Evolutionary conservation across 257 asterid genomes (phyloP).

Genomic region (Nicotiana tomentosiformis): DNA sequence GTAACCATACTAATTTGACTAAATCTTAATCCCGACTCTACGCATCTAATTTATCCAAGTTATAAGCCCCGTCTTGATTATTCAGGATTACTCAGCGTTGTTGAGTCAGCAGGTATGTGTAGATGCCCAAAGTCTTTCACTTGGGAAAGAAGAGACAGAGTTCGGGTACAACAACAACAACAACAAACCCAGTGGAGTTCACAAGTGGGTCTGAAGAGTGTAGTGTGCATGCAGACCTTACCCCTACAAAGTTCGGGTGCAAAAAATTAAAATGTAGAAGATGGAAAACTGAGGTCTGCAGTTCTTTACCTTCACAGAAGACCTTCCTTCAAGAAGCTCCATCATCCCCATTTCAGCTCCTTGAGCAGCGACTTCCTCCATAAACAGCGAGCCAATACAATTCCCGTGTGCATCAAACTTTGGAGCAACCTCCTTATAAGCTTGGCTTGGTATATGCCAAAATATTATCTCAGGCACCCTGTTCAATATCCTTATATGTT

Average conservation of each 20-base stretch:
- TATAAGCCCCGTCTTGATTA: neutral
- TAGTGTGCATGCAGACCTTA: too few species aligned
- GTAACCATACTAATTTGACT: neutral
- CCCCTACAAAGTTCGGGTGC: too few species aligned
- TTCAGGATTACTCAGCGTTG: neutral
- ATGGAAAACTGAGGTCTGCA: neutral
- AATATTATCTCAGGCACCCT: constrained; percentile 83
- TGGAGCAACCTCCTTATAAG: constrained; percentile 50
- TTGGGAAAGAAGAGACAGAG: neutral
- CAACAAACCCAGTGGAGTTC: too few species aligned
- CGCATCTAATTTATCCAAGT: neutral
- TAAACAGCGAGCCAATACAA: constrained; percentile 79
- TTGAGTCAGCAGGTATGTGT: neutral
- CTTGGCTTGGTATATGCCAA: constrained; percentile 84
- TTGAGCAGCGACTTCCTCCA: constrained; percentile 72
- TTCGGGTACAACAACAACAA: too few species aligned
- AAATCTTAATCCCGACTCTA: neutral
- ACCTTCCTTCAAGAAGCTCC: constrained; percentile 59
- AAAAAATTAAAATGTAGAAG: neutral
- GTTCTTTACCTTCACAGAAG: constrained; percentile 60
- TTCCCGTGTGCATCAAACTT: constrained; percentile 9
- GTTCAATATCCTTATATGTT: neutral
- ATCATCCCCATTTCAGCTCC: constrained; percentile 86
- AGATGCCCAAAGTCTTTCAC: neutral
- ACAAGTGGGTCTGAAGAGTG: too few species aligned